Evolutionary conservation across 148 eudicot species (phyloP), one percentile per base, ranked within the genome.

Genomic region (Chenopodium quinoa): DNA sequence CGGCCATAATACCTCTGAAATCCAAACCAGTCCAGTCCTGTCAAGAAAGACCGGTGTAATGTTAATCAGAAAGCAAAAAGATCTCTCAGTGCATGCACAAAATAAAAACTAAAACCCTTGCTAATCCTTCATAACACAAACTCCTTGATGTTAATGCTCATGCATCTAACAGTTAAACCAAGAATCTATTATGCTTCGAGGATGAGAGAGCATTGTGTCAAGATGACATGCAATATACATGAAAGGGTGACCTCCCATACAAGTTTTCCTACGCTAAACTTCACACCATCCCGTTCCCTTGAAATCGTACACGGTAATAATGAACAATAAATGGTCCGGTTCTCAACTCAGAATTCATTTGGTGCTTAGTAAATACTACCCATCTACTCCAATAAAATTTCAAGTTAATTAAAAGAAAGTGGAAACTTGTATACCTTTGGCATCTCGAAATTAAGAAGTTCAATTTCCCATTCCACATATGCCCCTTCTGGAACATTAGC

Each of bases 21-120:
- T 87, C 85, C 78, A 96, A 88, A 78, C 99, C 98, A 65, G 91
- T 92, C 99, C 99, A 96, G 80, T 96, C 98, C 99, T 96, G 95
- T 84, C 82, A 82, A 75, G 32, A 40, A 77, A 1, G 44, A 71
- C 46, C 62, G n/a, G 82, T 37, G 34, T 40, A 23, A 44, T 10
- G 34, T 50, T 47, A 27, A 66, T 47, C 32, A 46, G 40, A 66
- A 12, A 13, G 32, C 80, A 23, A 78, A 78, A 14, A 23, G 4
- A 20, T 14, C 71, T 22, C 40, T 32, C 22, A 2, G 34, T 9
- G 60, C 47, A 14, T 32, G 64, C 32, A 37, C 52, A 7, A 12
- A 37, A 20, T 19, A 71, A n/a, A 14, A 71, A 1, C 23, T 37
- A 34, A 37, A 22, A n/a, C 2, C 31, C 75, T 72, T 9, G 6